Base-by-base conservation (phyloP, 2,329 filamentous ascomycete genomes). In the Fusarium torreyae region DNA sequence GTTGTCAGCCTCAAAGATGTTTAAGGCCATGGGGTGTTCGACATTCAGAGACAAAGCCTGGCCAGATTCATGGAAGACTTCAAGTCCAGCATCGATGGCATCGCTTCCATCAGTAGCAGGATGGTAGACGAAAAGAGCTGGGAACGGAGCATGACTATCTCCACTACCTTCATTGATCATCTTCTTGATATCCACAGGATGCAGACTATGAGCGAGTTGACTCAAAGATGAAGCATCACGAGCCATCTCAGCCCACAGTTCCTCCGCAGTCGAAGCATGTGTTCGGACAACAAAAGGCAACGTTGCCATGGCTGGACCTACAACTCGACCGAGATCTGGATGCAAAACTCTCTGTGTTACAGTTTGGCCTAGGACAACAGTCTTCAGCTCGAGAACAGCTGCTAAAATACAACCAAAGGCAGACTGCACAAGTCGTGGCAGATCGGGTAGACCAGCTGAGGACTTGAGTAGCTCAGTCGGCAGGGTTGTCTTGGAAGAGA, bases 21-120 rank as follows among this genome's bases (percentile, higher is more conserved):
- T 68, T 5, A 68, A 3, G 0, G 65, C 65, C 8, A 68, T 58
- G 0, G 64, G 58, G 13, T 68, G 65, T 6, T 68, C 65, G 9
- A 68, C 65, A 3, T 68, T 68, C 3, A 68, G 52, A 2, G 64
- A 68, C 10, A 68, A 22, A 0, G 65, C 65, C 9, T 68, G 65
- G 1, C 58, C 65, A 3, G 40, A 34, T 8, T 68, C 58, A 3
- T 38, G 39, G 39, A 68, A 68, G 15, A 54, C 14, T 5, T 44
- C 36, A 52, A 50, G 22, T 34, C n/a, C 7, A 9, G n/a, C 7
- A 5, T 3, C 3, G 9, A 14, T 11, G 6, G n/a, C 38, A n/a
- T 5, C 15, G 13, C 17, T 10, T 5, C 11, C 15, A 2, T 43
- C 14, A 33, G 28, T 5, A 11, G 64, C 48, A 1, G 65, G 65